These are phyloP conservation scores for Epichloe bromicola DNA, from an alignment of 2,329 filamentous ascomycete species.

Conservation along the genomic window DNA sequence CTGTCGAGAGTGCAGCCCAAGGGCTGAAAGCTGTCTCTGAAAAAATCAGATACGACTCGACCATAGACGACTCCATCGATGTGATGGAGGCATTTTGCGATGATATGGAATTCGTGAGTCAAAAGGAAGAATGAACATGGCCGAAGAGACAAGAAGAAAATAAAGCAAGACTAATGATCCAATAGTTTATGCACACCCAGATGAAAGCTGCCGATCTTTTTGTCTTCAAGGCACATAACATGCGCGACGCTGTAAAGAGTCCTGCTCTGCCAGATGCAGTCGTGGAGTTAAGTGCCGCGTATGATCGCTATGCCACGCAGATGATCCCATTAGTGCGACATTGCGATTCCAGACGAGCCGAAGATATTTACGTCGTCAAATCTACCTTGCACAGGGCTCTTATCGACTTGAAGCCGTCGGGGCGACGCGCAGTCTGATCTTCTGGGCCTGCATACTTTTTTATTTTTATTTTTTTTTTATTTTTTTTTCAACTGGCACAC, in stretches of 20 bases:
- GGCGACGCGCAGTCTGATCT: neutral
- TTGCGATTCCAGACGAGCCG: neutral
- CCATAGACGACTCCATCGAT: neutral
- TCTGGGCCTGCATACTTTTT: neutral
- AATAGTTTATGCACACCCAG: neutral
- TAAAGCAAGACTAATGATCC: neutral
- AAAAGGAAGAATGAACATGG: neutral
- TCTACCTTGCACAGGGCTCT: neutral
- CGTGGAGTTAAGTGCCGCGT: neutral
- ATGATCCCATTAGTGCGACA: neutral
- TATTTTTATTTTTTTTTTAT: no score
- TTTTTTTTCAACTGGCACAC: no score
- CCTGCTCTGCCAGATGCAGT: neutral
- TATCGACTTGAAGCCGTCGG: neutral
- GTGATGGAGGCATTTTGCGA: neutral
- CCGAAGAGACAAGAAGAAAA: no score
- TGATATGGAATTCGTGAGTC: neutral
- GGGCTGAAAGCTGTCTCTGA: neutral
- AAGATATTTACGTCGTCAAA: neutral
- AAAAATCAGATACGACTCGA: neutral
- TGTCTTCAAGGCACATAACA: conserved; percentile 1
- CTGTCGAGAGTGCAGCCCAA: neutral
- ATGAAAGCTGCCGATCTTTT: neutral
- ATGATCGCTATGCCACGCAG: neutral
- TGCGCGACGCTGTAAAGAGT: neutral